Conservation (phyloP, 1,284 basidiomycete genomes). For the Fomitopsis pinicola region DNA sequence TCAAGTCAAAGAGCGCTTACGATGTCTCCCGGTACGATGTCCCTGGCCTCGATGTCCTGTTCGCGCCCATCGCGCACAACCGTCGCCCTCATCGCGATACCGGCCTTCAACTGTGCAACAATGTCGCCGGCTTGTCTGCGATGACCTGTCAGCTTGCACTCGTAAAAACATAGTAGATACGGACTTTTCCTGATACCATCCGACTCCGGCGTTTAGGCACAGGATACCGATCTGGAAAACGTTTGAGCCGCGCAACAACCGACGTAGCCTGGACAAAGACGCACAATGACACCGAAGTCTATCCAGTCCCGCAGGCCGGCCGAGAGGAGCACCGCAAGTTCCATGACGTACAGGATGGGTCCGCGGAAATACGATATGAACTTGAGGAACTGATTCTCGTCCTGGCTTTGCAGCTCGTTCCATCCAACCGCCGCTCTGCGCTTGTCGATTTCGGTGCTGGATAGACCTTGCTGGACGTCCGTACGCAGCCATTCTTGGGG, state of each 20-base stretch:
- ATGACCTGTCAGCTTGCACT: neutral
- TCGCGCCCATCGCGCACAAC: constrained; percentile 8
- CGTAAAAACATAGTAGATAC: neutral
- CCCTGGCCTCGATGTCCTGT: constrained; percentile 8
- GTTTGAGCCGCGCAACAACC: neutral
- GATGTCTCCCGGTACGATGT: constrained; percentile 7
- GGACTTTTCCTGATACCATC: constrained; percentile 10
- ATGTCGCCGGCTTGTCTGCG: constrained; percentile 9
- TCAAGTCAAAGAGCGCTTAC: neutral
- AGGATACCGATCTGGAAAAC: constrained; percentile 6
- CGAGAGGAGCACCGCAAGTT: constrained; percentile 4
- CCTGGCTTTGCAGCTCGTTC: constrained; percentile 8
- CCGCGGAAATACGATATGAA: constrained; percentile 10
- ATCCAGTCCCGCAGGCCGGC: constrained; percentile 10
- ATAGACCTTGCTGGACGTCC: constrained; percentile 4
- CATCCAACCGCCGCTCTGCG: constrained; percentile 1
- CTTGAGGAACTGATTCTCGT: constrained; percentile 10
- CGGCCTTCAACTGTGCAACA: constrained; percentile 8
- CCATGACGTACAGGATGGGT: constrained; percentile 11
- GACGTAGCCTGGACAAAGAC: neutral
- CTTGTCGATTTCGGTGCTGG: constrained; percentile 3
- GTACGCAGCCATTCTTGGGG: constrained; percentile 8
- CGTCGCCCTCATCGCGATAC: constrained; percentile 5
- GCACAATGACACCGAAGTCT: constrained; percentile 9
- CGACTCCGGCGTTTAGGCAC: constrained; percentile 9